phyloP scores from a whole-genome alignment of 2,329 filamentous ascomycete species.

The Ustilaginoidea virens region DNA sequence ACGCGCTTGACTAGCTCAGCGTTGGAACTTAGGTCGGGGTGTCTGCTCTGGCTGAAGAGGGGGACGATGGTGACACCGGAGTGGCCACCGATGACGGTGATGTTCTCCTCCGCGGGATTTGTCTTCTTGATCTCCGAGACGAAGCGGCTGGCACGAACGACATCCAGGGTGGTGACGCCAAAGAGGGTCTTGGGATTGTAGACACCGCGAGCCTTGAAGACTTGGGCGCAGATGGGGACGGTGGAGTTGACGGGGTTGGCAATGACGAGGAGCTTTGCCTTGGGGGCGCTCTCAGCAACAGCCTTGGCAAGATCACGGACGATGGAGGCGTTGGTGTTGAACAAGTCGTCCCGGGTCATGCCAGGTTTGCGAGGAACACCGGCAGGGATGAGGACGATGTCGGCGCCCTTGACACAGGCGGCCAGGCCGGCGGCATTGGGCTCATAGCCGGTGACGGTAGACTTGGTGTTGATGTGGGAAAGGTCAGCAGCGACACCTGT shows the following conservation, averaged over 20 bases:
- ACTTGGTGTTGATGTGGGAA: conserved; percentile 98
- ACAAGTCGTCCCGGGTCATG: conserved; percentile 99
- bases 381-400: conserved; percentile 94
- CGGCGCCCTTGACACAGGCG: conserved; percentile 67
- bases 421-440: conserved; percentile 61
- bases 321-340: conserved; percentile 99
- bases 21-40: conserved; percentile 69
- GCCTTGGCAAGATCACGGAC: conserved; percentile 97
- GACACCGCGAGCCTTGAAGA: conserved; percentile 88
- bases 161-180: conserved; percentile 97
- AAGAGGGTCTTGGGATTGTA: conserved; percentile 99
- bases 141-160: conserved; percentile 95
- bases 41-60: conserved; percentile 85
- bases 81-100: conserved; percentile 94
- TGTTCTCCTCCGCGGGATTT: conserved; percentile 84
- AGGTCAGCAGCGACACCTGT: conserved; percentile 94
- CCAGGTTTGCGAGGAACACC: conserved; percentile 98
- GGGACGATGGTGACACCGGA: conserved; percentile 97
- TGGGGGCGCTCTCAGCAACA: conserved; percentile 70
- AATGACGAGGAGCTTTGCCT: conserved; percentile 95
- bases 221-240: conserved; percentile 91
- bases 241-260: conserved; percentile 99
- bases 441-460: conserved; percentile 79
- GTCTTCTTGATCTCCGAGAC: conserved; percentile 85
- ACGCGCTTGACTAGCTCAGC: conserved; percentile 79